Base-by-base conservation (phyloP, 495 filamentous ascomycete genomes). In the Ascobolus immersus region DNA sequence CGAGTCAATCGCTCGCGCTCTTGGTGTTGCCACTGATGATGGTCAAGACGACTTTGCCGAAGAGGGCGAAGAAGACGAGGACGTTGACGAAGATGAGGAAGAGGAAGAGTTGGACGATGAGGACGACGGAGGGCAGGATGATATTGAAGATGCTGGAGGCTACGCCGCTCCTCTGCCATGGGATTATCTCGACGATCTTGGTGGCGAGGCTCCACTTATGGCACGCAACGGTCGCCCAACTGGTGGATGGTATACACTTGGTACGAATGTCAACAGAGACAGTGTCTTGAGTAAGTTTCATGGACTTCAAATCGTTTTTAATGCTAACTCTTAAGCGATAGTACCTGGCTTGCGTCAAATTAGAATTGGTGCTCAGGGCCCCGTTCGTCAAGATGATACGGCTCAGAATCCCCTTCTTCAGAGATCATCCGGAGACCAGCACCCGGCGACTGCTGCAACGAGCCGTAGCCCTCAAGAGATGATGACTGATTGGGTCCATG, bases 41-140 rank as follows among this genome's bases (percentile, higher is more conserved):
- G 52, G 42, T 29, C 58, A 56, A 4, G 52, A 62, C 15, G 58
- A 57, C 13, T 56, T 58, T 15, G 52, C 67, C 30, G 57, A 62
- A 14, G 57, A 61, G 8, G 61, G 70, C 9, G 62, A 71, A 33
- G 61, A 65, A 40, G 69, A 69, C 20, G 71, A 68, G 34, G 69
- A 76, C 41, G 49, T 57, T 12, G 48, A 47, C 4, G 36, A 52
- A 23, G 59, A 60, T 32, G 71, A 74, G 6, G 71, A 75, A 27
- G 69, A 71, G 2, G 73, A 78, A 20, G 77, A 82, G 29, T 55
- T 62, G 33, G 69, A 73, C 18, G 66, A 69, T 3, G 69, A 73
- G 14, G 70, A 71, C 34, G 56, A 60, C 34, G 56, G 68, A 41
- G 45, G 43, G 19, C 38, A 39, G 8, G 46, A 49, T 15, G 72